Percentiles rank a stretch among this genome's conserved stretches.
Evolutionary conservation across 768 basidiomycete genomes (phyloP).

Genomic region (Russula griseocarnosa): DNA sequence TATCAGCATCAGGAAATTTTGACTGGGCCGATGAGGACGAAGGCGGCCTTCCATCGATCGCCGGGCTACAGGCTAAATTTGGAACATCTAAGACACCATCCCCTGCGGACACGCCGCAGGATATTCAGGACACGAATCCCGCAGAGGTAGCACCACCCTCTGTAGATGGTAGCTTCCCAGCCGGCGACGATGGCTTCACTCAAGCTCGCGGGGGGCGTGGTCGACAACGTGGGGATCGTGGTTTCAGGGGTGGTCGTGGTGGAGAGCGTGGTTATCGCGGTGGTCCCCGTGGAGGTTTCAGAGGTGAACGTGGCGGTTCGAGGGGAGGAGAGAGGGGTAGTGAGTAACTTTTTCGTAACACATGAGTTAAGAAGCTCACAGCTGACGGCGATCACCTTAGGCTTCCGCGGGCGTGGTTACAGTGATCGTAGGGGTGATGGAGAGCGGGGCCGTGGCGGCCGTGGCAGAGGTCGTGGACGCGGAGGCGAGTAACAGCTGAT

Average conservation of each 20-base stretch:
- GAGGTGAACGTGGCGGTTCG: conserved; percentile 34
- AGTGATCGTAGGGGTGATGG: conserved; percentile 35
- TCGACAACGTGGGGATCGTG: conserved; percentile 25
- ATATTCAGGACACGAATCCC: conserved; percentile 32
- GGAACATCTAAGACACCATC: conserved; percentile 52
- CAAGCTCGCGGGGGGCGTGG: conserved; percentile 29
- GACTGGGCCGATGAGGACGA: conserved; percentile 87
- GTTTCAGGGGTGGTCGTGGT: conserved; percentile 20
- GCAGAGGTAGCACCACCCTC: conserved; percentile 29
- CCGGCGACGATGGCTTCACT: conserved; percentile 63
- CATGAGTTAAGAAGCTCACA: neutral
- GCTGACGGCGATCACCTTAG: conserved; percentile 10
- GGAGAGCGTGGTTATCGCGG: conserved; percentile 35
- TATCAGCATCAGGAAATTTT: conserved; percentile 40
- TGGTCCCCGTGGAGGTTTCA: conserved; percentile 43
- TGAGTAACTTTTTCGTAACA: conserved; percentile 3
- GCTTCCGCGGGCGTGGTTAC: conserved; percentile 30
- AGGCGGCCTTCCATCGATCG: conserved; percentile 71
- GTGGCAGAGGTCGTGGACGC: conserved; percentile 35
- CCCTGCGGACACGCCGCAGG: conserved; percentile 37
- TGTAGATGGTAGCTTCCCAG: conserved; percentile 31
- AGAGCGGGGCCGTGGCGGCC: conserved; percentile 32
- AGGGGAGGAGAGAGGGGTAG: conserved; percentile 30
- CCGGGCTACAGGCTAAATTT: conserved; percentile 70
- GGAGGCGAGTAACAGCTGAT: conserved; percentile 27